Conservation (phyloP, 345 rosid species). For the Citrus maxima region DNA sequence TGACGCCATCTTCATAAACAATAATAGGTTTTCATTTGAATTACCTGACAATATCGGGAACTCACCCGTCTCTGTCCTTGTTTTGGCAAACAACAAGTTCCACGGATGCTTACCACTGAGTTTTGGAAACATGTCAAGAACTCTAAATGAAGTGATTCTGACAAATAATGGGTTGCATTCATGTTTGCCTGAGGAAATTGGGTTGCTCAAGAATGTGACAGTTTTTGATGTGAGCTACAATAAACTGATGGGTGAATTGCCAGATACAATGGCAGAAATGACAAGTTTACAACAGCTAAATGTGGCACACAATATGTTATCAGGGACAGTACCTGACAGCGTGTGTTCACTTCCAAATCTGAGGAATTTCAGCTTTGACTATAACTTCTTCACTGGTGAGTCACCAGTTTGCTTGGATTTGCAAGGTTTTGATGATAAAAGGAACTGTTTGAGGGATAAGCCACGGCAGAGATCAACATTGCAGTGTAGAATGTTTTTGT, state of each 20-base stretch:
- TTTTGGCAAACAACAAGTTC: constrained; percentile 58
- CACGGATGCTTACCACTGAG: constrained; percentile 72
- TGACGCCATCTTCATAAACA: constrained; percentile 72
- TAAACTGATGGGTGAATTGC: constrained; percentile 53
- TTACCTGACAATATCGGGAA: constrained; percentile 71
- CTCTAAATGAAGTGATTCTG: constrained; percentile 61
- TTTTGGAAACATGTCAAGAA: constrained; percentile 60
- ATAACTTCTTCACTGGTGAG: constrained; percentile 59
- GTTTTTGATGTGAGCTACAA: constrained; percentile 69
- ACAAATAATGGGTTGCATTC: constrained; percentile 56
- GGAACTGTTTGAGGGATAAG: constrained; percentile 54
- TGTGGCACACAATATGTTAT: constrained; percentile 55
- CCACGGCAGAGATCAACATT: constrained; percentile 48
- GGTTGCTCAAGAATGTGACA: constrained; percentile 48
- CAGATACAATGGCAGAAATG: constrained; percentile 47
- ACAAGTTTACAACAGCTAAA: constrained; percentile 52
- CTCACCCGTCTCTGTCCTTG: constrained; percentile 70
- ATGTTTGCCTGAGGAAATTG: constrained; percentile 60
- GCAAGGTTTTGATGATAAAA: constrained; percentile 29
- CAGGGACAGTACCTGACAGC: constrained; percentile 52
- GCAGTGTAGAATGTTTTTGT: constrained; percentile 57
- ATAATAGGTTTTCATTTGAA: constrained; percentile 59
- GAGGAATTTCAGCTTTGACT: constrained; percentile 48
- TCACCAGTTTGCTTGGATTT: constrained; percentile 39
- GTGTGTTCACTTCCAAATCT: constrained; percentile 53